phyloP scores from a whole-genome alignment of 306 rosid species.

The Lathyrus tuberosus region DNA sequence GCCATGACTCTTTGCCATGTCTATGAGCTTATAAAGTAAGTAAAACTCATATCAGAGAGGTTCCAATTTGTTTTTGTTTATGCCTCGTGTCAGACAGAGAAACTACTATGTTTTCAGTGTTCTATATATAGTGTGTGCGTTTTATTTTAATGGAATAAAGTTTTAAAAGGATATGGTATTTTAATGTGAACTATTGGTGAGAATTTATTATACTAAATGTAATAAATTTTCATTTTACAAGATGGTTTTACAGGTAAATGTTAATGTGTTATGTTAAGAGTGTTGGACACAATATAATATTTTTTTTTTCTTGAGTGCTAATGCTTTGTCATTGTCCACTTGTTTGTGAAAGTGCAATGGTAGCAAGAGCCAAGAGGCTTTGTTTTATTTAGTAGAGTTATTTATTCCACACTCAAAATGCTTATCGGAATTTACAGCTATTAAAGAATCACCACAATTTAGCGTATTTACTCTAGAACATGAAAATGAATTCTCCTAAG shows the following conservation, averaged over 20 bases:
- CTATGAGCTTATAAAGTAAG: constrained; percentile 38
- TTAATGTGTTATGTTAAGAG: no score
- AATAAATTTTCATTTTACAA: no score
- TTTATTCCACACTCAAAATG: not conserved
- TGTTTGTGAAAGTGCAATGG: not conserved
- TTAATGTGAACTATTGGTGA: not conserved
- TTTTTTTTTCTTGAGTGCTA: not conserved
- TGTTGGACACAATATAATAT: no score
- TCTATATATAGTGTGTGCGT: constrained; percentile 28
- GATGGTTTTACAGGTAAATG: no score
- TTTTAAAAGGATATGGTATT: not conserved
- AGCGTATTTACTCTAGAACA: no score
- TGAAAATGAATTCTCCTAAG: no score
- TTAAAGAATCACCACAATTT: no score
- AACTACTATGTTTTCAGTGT: constrained; percentile 43
- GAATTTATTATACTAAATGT: no score
- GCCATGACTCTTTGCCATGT: constrained; percentile 39
- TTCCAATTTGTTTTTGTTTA: constrained; percentile 30
- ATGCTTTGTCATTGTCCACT: constrained; percentile 2
- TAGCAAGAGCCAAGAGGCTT: no score
- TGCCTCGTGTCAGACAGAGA: constrained; percentile 44
- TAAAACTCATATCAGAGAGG: constrained; percentile 26
- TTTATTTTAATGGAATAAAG: not conserved
- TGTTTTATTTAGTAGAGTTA: not conserved
- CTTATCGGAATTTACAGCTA: no score